Percentiles rank a stretch among this genome's conserved stretches.
These are phyloP conservation scores for Eragrostis tef DNA, from an alignment of 202 grass and related monocot genomes.

Conservation along the genomic window DNA sequence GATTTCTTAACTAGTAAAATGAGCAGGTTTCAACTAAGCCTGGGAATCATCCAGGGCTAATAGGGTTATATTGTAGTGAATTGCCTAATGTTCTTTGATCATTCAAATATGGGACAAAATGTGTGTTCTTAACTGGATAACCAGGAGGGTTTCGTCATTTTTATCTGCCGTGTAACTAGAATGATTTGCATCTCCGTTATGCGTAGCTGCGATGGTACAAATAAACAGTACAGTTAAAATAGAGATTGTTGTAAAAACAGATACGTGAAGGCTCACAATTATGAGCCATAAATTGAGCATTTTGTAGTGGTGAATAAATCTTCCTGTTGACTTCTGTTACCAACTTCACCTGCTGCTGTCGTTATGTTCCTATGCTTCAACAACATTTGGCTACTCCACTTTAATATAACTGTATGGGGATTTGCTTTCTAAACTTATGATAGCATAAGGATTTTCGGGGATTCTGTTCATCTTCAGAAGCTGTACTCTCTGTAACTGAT, in stretches of 20 bases:
- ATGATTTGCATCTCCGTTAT: conserved; percentile 2
- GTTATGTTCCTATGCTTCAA: not conserved
- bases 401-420: conserved; percentile 10
- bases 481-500: not conserved
- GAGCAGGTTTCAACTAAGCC: not conserved
- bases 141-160: not conserved
- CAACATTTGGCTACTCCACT: conserved; percentile 4
- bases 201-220: not conserved
- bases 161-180: conserved; percentile 30
- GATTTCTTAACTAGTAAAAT: not conserved
- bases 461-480: not conserved
- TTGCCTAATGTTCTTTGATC: conserved; percentile 6
- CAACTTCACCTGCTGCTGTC: not conserved
- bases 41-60: not conserved
- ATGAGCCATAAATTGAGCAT: not conserved
- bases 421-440: conserved; percentile 20
- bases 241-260: conserved; percentile 13
- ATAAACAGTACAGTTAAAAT: conserved; percentile 13
- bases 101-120: not conserved
- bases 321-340: not conserved
- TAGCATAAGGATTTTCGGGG: not conserved
- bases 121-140: conserved; percentile 7
- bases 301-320: not conserved
- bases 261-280: not conserved
- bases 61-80: conserved; percentile 14